Evolutionary conservation across 2,329 filamentous ascomycete species (phyloP).

Genomic region (Colletotrichum orbiculare): DNA sequence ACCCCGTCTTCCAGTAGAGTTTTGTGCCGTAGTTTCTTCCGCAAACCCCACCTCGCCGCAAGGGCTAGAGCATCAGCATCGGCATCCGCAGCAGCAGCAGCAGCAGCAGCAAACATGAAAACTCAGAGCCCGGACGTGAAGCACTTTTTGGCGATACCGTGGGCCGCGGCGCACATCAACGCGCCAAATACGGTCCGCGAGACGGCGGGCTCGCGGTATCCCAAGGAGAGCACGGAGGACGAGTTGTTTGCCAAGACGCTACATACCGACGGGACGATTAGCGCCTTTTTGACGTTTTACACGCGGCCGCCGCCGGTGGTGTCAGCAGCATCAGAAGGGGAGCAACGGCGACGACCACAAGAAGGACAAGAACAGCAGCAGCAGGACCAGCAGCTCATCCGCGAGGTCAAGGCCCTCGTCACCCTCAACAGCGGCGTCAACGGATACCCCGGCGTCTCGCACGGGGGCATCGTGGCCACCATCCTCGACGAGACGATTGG

Average conservation of each 20-base stretch:
- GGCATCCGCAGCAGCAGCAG: neutral
- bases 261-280: conserved; percentile 42
- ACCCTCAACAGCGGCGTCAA: conserved; percentile 48
- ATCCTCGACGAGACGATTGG: conserved; percentile 53
- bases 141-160: conserved; percentile 50
- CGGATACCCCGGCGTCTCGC: conserved; percentile 47
- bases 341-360: conserved; percentile 21
- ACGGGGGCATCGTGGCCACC: conserved; percentile 51
- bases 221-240: conserved; percentile 40
- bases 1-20: too few species aligned
- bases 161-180: conserved; percentile 48
- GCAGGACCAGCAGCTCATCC: conserved; percentile 37
- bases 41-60: neutral
- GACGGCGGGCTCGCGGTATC: conserved; percentile 48
- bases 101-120: conserved; percentile 22
- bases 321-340: neutral
- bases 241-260: conserved; percentile 50
- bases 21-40: neutral
- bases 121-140: conserved; percentile 30
- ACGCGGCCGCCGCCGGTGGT: conserved; percentile 27
- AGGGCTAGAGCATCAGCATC: neutral
- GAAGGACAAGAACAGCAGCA: conserved; percentile 36
- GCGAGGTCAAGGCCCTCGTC: conserved; percentile 45
- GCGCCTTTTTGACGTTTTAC: conserved; percentile 50
- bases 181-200: conserved; percentile 44